Percentiles rank a stretch among this genome's conserved stretches.
Evolutionary conservation across 1,139 yeast genomes (phyloP).

Genomic region (Candida sp.): DNA sequence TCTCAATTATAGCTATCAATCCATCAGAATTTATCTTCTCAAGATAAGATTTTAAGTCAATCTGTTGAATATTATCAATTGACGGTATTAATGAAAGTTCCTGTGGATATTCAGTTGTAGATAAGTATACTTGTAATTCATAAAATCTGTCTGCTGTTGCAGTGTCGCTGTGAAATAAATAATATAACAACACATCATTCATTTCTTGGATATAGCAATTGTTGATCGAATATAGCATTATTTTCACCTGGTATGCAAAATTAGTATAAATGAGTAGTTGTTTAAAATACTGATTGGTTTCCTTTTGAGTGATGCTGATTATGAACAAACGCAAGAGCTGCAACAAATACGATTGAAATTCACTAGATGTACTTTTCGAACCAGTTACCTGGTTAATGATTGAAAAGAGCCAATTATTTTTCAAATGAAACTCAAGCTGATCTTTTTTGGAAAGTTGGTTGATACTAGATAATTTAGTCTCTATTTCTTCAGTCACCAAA

Average conservation of each 20-base stretch:
- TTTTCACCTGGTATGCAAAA: neutral
- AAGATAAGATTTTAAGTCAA: neutral
- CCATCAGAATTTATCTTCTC: neutral
- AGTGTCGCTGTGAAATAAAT: neutral
- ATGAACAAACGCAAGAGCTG: constrained; percentile 2
- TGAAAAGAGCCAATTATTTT: neutral
- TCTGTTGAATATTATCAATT: neutral
- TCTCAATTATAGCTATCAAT: neutral
- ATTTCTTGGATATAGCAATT: neutral
- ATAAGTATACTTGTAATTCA: neutral
- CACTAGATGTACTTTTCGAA: neutral
- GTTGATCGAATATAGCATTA: neutral
- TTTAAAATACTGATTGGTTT: neutral
- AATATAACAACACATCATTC: neutral
- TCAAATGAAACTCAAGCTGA: neutral
- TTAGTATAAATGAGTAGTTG: neutral
- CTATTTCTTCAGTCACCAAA: neutral
- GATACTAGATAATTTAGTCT: neutral
- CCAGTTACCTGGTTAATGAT: neutral
- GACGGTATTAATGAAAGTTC: neutral
- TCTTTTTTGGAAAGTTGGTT: neutral
- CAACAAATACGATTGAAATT: neutral
- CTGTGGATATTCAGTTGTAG: neutral
- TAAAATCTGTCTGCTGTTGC: neutral
- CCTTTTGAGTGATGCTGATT: neutral